Conservation (phyloP, 805 yeast genomes). For the Wickerhamiella alocasiicola region DNA sequence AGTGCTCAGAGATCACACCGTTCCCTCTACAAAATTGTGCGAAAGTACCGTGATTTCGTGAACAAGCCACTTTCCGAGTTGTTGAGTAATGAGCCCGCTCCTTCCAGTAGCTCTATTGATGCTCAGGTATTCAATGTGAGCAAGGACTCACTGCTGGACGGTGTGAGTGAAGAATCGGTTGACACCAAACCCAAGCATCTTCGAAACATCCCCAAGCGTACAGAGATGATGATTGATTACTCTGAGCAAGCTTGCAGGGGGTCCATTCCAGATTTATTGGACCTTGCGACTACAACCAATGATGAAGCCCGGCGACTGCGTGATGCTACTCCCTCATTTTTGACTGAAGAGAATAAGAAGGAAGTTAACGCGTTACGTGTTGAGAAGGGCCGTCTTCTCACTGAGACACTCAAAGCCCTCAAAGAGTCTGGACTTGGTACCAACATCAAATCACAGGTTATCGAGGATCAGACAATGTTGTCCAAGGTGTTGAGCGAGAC, state of each 20-base stretch:
- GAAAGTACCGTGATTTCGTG: constrained; percentile 62
- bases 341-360: constrained; percentile 65
- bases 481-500: constrained; percentile 49
- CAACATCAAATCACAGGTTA: constrained; percentile 52
- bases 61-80: constrained; percentile 38
- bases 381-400: constrained; percentile 68
- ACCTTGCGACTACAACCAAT: constrained; percentile 41
- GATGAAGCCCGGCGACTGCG: constrained; percentile 50
- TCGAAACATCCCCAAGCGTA: constrained; percentile 37
- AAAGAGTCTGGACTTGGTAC: constrained; percentile 65
- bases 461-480: constrained; percentile 47
- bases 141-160: not conserved
- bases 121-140: not conserved
- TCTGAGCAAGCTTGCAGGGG: constrained; percentile 27
- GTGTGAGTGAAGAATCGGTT: constrained; percentile 37
- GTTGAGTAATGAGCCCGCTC: constrained; percentile 24
- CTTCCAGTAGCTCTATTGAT: not conserved
- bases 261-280: constrained; percentile 38
- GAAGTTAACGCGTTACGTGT: constrained; percentile 55
- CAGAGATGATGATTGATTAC: constrained; percentile 44
- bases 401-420: constrained; percentile 64
- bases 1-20: constrained; percentile 85
- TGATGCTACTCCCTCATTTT: constrained; percentile 62
- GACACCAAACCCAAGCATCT: constrained; percentile 47
- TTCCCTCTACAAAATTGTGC: constrained; percentile 65